These are phyloP conservation scores for Lolium perenne DNA, from an alignment of 176 grass and related monocot species.

Conservation along the genomic window DNA sequence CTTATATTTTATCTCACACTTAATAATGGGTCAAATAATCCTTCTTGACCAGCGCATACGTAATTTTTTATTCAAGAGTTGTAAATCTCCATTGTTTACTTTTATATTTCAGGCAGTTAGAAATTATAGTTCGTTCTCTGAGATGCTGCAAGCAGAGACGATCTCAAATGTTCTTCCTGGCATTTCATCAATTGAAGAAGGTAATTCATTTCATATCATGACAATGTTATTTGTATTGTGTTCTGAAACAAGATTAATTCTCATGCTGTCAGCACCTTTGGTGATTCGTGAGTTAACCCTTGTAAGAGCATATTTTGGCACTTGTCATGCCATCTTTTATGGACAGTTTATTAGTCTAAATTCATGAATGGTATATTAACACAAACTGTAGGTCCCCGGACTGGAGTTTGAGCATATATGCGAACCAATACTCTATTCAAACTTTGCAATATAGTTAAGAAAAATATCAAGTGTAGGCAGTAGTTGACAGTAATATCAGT, in stretches of 20 bases:
- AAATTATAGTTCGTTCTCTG: constrained; percentile 66
- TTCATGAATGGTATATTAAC: not conserved
- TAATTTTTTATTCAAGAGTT: constrained; percentile 22
- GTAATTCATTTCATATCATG: constrained; percentile 42
- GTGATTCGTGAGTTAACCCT: constrained; percentile 15
- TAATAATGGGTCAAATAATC: not conserved
- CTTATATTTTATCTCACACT: constrained; percentile 9
- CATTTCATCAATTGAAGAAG: constrained; percentile 73
- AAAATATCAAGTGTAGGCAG: not conserved
- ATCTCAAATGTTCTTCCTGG: constrained; percentile 86
- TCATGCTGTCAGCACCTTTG: not conserved
- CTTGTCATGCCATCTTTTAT: not conserved
- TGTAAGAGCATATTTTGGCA: constrained; percentile 26
- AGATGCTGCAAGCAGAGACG: constrained; percentile 81
- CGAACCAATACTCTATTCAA: not conserved
- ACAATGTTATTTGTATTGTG: not conserved
- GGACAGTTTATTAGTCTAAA: not conserved
- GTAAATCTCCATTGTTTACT: constrained; percentile 13
- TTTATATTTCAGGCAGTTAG: constrained; percentile 61
- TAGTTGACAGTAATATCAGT: not conserved
- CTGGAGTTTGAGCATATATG: constrained; percentile 4
- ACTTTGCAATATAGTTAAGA: not conserved
- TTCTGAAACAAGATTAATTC: constrained; percentile 16
- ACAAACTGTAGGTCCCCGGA: not conserved
- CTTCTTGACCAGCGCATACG: not conserved